Conservation (phyloP, 129 eudicot species). For the Saussurea involucrata region DNA sequence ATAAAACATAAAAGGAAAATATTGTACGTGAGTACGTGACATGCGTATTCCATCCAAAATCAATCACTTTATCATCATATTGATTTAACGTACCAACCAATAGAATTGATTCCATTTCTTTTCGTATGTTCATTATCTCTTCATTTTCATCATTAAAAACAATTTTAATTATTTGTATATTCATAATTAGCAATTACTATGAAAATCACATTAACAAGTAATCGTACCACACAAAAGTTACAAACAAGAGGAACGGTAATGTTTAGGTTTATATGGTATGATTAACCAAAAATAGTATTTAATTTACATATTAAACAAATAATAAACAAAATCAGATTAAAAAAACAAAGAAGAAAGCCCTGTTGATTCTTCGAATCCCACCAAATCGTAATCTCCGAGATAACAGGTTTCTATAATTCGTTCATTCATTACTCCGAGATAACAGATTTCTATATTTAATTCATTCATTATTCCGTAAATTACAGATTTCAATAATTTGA, state of each 20-base stretch:
- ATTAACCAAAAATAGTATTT: neutral
- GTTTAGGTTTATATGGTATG: neutral
- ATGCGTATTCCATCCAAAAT: neutral
- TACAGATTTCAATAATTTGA: neutral
- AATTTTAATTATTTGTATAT: neutral
- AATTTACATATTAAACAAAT: neutral
- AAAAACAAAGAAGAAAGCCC: neutral
- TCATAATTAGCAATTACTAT: neutral
- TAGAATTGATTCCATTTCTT: too few species aligned
- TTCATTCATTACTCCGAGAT: neutral
- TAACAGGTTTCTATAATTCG: neutral
- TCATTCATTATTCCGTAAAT: neutral
- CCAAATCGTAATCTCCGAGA: conserved; percentile 5
- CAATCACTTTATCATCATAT: too few species aligned
- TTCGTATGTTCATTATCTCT: neutral
- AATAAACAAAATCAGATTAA: neutral
- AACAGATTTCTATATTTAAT: neutral
- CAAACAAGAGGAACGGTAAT: neutral
- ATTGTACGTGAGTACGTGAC: neutral
- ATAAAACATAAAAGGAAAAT: neutral
- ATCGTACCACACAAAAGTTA: neutral
- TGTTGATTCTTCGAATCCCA: conserved; percentile 3
- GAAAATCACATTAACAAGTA: neutral
- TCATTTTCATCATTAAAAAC: neutral
- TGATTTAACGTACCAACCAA: too few species aligned